A percentile compares a stretch with the other conserved stretches of the same genome.
Evolutionary conservation across 1,284 basidiomycete genomes (phyloP).

Genomic region (Rhodotorula sp.): DNA sequence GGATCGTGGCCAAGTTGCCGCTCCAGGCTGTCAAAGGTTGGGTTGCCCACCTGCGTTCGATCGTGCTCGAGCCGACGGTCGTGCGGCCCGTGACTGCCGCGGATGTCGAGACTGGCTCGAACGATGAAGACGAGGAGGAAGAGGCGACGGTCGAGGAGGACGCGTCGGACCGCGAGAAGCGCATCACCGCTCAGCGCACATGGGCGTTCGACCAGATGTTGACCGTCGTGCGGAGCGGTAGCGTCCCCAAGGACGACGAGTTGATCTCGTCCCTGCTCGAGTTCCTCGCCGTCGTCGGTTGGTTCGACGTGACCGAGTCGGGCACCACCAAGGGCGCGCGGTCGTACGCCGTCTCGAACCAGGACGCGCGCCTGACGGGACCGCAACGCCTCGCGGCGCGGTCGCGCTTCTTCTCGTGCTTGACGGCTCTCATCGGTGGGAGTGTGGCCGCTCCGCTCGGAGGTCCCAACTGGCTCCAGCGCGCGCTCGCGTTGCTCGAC

Average conservation of each 20-base stretch:
- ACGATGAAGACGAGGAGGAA: slow-evolving; percentile 53
- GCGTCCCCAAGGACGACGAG: slow-evolving; percentile 71
- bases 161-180: slow-evolving; percentile 50
- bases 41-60: slow-evolving; percentile 67
- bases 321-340: slow-evolving; percentile 64
- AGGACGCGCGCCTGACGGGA: slow-evolving; percentile 64
- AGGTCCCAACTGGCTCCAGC: slow-evolving; percentile 74
- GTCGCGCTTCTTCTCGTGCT: slow-evolving; percentile 67
- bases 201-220: slow-evolving; percentile 89
- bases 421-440: slow-evolving; percentile 66
- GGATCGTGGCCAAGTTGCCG: slow-evolving; percentile 74
- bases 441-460: slow-evolving; percentile 41
- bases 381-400: slow-evolving; percentile 66
- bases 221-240: slow-evolving; percentile 28
- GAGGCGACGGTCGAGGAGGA: slow-evolving; percentile 52
- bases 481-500: slow-evolving; percentile 64
- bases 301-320: slow-evolving; percentile 71
- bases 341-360: slow-evolving; percentile 60
- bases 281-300: slow-evolving; percentile 78
- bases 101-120: background rate
- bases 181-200: slow-evolving; percentile 53
- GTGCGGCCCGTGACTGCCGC: background rate
- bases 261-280: slow-evolving; percentile 75
- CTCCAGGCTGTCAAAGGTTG: slow-evolving; percentile 70
- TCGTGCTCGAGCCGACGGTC: slow-evolving; percentile 50